Base-by-base conservation (phyloP, 2,329 filamentous ascomycete species). In the Beauveria bassiana region DNA sequence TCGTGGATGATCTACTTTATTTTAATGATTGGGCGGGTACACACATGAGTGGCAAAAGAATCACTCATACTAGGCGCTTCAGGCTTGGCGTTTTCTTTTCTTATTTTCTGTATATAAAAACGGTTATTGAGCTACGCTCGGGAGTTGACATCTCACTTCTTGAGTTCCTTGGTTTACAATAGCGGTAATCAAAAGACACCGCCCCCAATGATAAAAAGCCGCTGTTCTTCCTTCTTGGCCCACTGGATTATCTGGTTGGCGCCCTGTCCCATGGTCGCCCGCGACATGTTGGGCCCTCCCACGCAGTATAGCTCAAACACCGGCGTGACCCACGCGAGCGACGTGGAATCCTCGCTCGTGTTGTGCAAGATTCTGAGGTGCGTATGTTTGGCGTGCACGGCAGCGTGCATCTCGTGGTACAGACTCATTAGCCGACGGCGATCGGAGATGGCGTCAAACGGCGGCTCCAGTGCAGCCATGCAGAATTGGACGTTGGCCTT, bases 141-240 rank as follows among this genome's bases (percentile, higher is more conserved):
- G 26, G 26, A 45, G 40, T 59, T 59, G 47, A n/a, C 24, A 42
- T 12, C 12, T 22, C 16, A 31, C 22, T 55, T 28, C 5, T n/a
- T 16, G 34, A 38, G 34, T 54, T 46, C 4, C 8, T 18, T 40
- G 4, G 16, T 40, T 40, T 28, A 38, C 42, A 2, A 45, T 43
- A 38, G 47, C 57, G 58, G 50, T 42, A 53, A 53, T 61, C 50
- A 87, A 68, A 88, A 89, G 67, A 98, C 93, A 49, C 93, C 95
- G n/a, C 95, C 96, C 1, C 95, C 95, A 70, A 99, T 95, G 63
- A 99, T 96, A 71, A 99, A 99, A 6, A 98, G 78, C 62, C 95
- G 81, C 74, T 98, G 93, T 74, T 98, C 93, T 75, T 99, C 95
- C 66, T 87, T 82, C 70, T 90, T 88, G 1, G 93, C 88, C 93